A percentile compares a stretch with the other conserved stretches of the same genome.
Conservation (phyloP, 1,284 basidiomycete species). For the Boletus semigastroideus region DNA sequence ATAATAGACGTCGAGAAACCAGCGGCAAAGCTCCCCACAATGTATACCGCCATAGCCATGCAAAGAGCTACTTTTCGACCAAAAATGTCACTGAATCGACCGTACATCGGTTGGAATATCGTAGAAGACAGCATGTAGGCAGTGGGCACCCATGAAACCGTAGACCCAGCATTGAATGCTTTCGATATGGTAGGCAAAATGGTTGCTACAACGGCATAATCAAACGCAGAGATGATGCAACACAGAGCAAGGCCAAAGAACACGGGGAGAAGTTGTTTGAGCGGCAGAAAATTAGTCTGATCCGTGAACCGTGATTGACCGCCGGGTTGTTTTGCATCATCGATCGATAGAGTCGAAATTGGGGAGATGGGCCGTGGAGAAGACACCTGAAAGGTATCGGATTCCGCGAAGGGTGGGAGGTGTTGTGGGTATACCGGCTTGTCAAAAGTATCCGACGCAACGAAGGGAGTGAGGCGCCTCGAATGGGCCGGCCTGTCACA, state of each 20-base stretch:
- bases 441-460: not conserved
- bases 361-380: constrained; percentile 8
- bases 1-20: constrained; percentile 64
- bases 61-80: constrained; percentile 69
- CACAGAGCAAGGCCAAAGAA: constrained; percentile 63
- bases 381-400: not conserved
- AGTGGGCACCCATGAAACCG: constrained; percentile 70
- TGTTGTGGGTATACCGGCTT: no score
- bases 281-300: constrained; percentile 76
- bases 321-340: constrained; percentile 1
- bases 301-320: constrained; percentile 50
- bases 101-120: constrained; percentile 64
- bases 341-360: constrained; percentile 1
- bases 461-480: not conserved
- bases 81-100: constrained; percentile 74
- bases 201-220: constrained; percentile 69
- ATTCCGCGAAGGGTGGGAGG: not conserved
- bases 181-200: constrained; percentile 67
- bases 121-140: constrained; percentile 65
- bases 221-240: constrained; percentile 54
- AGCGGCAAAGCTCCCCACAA: constrained; percentile 59
- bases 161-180: constrained; percentile 66
- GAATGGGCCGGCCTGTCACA: no score
- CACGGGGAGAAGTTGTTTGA: constrained; percentile 61
- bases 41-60: constrained; percentile 58